These are phyloP conservation scores for Cucurbitaria berberidis DNA, from an alignment of 2,329 filamentous ascomycete genomes.

Conservation along the genomic window DNA sequence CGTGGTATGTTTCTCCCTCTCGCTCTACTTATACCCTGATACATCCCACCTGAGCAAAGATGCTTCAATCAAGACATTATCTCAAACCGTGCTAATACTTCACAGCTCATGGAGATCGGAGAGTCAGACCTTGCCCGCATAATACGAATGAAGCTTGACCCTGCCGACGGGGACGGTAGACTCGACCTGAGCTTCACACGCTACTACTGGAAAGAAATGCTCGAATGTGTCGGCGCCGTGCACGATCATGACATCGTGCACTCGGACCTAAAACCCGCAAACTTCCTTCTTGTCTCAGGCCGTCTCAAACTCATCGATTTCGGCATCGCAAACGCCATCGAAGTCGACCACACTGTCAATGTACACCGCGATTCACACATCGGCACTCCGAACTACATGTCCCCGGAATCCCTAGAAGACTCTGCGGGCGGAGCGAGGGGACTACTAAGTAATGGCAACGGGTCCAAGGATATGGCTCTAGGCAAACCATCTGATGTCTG, in stretches of 20 bases:
- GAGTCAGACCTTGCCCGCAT: constrained; percentile 92
- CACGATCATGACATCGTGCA: constrained; percentile 93
- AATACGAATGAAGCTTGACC: constrained; percentile 69
- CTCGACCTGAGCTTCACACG: constrained; percentile 91
- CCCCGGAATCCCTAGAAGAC: constrained; percentile 90
- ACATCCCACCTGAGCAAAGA: neutral
- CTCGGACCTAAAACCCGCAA: constrained; percentile 94
- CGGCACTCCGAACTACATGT: constrained; percentile 99
- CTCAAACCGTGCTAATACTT: constrained; percentile 11
- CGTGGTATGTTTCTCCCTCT: constrained; percentile 64
- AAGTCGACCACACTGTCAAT: constrained; percentile 94
- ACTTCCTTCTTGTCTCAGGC: constrained; percentile 92
- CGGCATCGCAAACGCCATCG: constrained; percentile 96
- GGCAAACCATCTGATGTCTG: constrained; percentile 96
- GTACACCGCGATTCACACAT: constrained; percentile 95
- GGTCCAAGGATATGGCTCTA: constrained; percentile 83
- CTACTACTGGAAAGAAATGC: constrained; percentile 99
- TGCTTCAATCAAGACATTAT: neutral
- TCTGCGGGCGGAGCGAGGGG: constrained; percentile 68
- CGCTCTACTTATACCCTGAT: neutral
- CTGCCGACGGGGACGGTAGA: constrained; percentile 55
- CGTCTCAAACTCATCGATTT: constrained; percentile 97
- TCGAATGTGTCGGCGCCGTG: constrained; percentile 89
- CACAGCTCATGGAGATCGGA: constrained; percentile 92
- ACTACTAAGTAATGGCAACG: constrained; percentile 44